Evolutionary conservation across 2,329 filamentous ascomycete genomes (phyloP).

Genomic region (Fusarium nisikadoi): DNA sequence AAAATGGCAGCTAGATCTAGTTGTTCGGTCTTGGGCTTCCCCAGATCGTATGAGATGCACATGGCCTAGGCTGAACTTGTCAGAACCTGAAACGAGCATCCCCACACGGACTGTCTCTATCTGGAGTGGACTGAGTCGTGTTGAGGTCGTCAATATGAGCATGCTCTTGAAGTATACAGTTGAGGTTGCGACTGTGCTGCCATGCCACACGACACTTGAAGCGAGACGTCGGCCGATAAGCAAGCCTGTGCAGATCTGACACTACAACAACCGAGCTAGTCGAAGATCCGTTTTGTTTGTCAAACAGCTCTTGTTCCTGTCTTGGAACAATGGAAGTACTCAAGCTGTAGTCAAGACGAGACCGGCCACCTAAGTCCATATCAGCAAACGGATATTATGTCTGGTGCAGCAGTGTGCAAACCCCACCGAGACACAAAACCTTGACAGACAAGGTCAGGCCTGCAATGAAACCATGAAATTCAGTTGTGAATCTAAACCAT

Average conservation of each 20-base stretch:
- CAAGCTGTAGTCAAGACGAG: constrained; percentile 9
- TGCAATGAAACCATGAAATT: constrained; percentile 21
- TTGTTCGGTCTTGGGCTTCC: constrained; percentile 25
- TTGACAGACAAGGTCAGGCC: constrained; percentile 31
- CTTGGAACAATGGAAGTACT: constrained; percentile 12
- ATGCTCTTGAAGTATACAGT: constrained; percentile 7
- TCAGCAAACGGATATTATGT: constrained; percentile 29
- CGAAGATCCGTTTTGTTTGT: constrained; percentile 18
- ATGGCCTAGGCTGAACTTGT: constrained; percentile 6
- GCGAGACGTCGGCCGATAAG: constrained; percentile 20
- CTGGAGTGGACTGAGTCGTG: not conserved
- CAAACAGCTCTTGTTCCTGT: constrained; percentile 23
- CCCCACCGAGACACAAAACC: constrained; percentile 25
- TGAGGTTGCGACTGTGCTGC: constrained; percentile 7
- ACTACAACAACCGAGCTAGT: constrained; percentile 11
- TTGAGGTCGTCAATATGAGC: constrained; percentile 13
- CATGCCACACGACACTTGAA: constrained; percentile 22
- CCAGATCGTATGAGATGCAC: constrained; percentile 27
- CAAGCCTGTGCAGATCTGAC: constrained; percentile 5
- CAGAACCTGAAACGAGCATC: constrained; percentile 18
- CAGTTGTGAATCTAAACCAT: constrained; percentile 1
- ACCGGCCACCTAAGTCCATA: not conserved
- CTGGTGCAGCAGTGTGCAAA: constrained; percentile 3
- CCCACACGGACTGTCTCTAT: constrained; percentile 5
- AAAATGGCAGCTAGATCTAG: constrained; percentile 28